A percentile compares a stretch with the other conserved stretches of the same genome.
Conservation (phyloP, 768 basidiomycete species). For the Coprinopsis strossmayeri region DNA sequence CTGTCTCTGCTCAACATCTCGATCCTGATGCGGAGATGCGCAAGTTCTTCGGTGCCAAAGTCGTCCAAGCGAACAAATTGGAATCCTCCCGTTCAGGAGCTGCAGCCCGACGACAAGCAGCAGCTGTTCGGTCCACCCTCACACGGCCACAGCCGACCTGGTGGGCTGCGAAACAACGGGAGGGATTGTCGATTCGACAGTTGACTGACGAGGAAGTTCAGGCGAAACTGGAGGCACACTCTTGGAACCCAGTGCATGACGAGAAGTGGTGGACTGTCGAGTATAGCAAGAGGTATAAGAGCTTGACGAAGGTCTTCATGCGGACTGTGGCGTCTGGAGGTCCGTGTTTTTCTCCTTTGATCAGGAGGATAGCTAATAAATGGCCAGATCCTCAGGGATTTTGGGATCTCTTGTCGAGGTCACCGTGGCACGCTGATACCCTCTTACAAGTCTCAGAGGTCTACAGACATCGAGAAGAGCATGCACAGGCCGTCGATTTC, state of each 20-base stretch:
- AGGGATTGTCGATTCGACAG: conserved; percentile 64
- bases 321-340: conserved; percentile 77
- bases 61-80: conserved; percentile 59
- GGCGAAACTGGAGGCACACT: conserved; percentile 34
- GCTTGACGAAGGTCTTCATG: conserved; percentile 75
- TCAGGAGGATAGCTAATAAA: conserved; percentile 1
- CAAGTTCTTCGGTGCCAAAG: conserved; percentile 90
- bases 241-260: conserved; percentile 31
- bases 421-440: conserved; percentile 93
- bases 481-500: conserved; percentile 78
- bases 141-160: conserved; percentile 73
- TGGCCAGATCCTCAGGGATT: conserved; percentile 69
- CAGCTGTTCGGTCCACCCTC: conserved; percentile 56
- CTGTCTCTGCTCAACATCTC: conserved; percentile 76
- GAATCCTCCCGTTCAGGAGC: conserved; percentile 27
- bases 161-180: conserved; percentile 63
- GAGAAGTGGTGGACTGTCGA: conserved; percentile 91
- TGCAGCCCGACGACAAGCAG: conserved; percentile 31
- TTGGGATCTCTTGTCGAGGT: conserved; percentile 63
- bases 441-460: conserved; percentile 82
- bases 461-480: conserved; percentile 83
- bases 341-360: conserved; percentile 25
- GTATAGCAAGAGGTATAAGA: conserved; percentile 80
- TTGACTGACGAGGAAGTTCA: conserved; percentile 49
- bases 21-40: conserved; percentile 89